Evolutionary conservation across 306 rosid species (phyloP).

Genomic region (Astragalus membranaceus): DNA sequence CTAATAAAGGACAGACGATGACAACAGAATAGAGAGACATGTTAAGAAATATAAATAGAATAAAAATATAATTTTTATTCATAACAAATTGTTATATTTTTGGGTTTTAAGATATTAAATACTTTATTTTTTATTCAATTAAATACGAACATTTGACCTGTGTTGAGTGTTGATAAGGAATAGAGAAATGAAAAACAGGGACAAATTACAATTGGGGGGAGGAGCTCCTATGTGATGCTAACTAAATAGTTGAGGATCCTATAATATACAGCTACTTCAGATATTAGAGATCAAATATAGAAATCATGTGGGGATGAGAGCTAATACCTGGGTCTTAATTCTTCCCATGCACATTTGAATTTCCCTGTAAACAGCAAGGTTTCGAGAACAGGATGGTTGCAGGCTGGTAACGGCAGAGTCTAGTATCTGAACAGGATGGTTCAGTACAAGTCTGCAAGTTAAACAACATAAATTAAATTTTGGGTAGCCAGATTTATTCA

Average conservation of each 20-base stretch:
- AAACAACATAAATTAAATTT: not conserved
- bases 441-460: conserved; percentile 78
- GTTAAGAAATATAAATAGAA: not conserved
- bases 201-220: not conserved
- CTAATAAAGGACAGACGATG: not conserved
- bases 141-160: not conserved
- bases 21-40: too few relatives aligned
- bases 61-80: too few relatives aligned
- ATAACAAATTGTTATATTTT: too few relatives aligned
- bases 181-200: not conserved
- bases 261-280: conserved; percentile 30
- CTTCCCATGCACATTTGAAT: conserved; percentile 92
- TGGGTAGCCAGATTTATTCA: conserved; percentile 1
- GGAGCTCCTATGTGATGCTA: conserved; percentile 15
- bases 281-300: not conserved
- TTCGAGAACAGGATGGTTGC: conserved; percentile 64
- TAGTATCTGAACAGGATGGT: conserved; percentile 80
- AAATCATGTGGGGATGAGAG: conserved; percentile 77
- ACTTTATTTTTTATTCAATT: too few relatives aligned
- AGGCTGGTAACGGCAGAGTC: conserved; percentile 73
- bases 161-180: not conserved
- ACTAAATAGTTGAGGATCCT: conserved; percentile 18
- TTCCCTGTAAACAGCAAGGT: conserved; percentile 77
- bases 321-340: conserved; percentile 85
- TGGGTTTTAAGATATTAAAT: not conserved